Evolutionary conservation across 345 rosid genomes (phyloP), one percentile per base, ranked within the genome.

Genomic region (Jatropha curcas): DNA sequence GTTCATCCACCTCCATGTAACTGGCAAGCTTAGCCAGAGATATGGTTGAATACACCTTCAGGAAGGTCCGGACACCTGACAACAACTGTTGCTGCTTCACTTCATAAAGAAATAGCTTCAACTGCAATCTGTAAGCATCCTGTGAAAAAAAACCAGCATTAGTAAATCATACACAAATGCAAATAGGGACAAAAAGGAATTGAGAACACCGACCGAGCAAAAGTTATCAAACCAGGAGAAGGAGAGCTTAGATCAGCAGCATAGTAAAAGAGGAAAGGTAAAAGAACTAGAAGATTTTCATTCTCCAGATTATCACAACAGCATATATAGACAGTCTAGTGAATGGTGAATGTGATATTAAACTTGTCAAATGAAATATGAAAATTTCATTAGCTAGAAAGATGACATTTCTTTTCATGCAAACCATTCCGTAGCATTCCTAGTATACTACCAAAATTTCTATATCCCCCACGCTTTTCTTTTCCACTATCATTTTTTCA

Each of bases 41-140:
- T 74, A 92, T 86, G 46, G 99, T 82, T 19, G 99, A 92, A 83
- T 89, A 95, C 28, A 91, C 92, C 76, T 91, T 92, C 52, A 95
- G 84, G 87, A 88, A 93, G n/a, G 96, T 84, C 48, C 99, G 77
- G 20, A 92, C 85, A 50, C 97, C 97, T 3, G 89, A 79, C 64
- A 95, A 80, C 73, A 95, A 81, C 79, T 91, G 96, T 55, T 95
- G 99, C 82, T 95, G 99, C 86, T 88, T 95, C 67, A 90, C 97
- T 83, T 95, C 99, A 74, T 89, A 90, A 4, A 95, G 93, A 74
- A 95, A 95, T 67, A 95, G 81, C 88, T 95, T 95, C 87, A 95
- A 73, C 81, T 95, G 98, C 77, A 89, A 90, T 79, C 94, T 87
- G 77, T 95, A 95, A 7, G 99, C 99, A 86, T 92, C 98, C 98